Evolutionary conservation across 139 green algal species (phyloP).

Genomic region (Nannochloris sp.): DNA sequence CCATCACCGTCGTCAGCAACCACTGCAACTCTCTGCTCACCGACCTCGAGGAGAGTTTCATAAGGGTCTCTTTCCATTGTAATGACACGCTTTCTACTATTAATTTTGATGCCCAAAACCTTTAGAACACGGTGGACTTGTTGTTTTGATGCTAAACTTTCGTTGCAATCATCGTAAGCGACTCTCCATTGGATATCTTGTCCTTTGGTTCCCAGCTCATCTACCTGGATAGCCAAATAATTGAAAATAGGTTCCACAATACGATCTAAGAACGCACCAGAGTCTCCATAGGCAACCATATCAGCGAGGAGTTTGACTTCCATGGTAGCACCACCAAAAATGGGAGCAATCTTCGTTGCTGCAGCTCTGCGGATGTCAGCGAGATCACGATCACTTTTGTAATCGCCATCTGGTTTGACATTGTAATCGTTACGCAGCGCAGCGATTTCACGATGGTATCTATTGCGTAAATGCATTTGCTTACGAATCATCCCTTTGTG

Average conservation of each 20-base stretch:
- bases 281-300: conserved; percentile 45
- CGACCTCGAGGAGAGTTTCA: conserved; percentile 15
- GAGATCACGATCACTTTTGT: background rate
- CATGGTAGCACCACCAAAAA: background rate
- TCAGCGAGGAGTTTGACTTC: conserved; percentile 37
- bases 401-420: conserved; percentile 17
- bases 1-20: background rate
- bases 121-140: conserved; percentile 15
- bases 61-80: conserved; percentile 19
- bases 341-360: background rate
- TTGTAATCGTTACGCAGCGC: conserved; percentile 6
- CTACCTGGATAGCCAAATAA: conserved; percentile 52
- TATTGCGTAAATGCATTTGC: conserved; percentile 29
- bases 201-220: conserved; percentile 23
- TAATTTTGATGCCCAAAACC: conserved; percentile 22
- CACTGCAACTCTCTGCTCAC: conserved; percentile 3
- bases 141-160: conserved; percentile 53
- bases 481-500: conserved; percentile 14
- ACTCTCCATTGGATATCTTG: conserved; percentile 46
- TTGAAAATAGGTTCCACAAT: conserved; percentile 56
- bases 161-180: conserved; percentile 83
- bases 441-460: conserved; percentile 9
- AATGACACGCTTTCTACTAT: conserved; percentile 4
- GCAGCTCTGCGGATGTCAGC: background rate
- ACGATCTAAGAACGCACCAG: conserved; percentile 41